Evolutionary conservation across 441 rosid genomes (phyloP), one percentile per base, ranked within the genome.

Genomic region (Biscutella laevigata): DNA sequence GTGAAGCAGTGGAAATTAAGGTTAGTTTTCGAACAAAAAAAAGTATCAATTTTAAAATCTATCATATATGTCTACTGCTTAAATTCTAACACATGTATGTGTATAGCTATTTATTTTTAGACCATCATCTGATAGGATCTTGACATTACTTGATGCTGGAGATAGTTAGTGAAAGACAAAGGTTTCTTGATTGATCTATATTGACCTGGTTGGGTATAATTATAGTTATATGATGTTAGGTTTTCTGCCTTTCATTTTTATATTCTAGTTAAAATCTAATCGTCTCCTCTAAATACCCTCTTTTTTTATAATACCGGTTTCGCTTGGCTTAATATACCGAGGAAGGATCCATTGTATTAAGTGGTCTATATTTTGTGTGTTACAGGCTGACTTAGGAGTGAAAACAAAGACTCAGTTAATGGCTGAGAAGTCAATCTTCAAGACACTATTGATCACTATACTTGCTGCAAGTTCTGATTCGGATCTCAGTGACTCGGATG

Each of bases 351-450:
- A 5, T 46, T 30, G 26, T 14, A 40, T 53, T 60, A 33, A 66
- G 8, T 30, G 28, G 38, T 29, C 15, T 32, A 29, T 49, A 26
- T 42, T 47, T 29, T 33, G 34, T 16, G 54, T 55, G 13, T 69
- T 60, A 68, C 94, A 94, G 99, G 95, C 86, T 44, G 97, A 94
- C 66, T 74, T 90, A 50, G 97, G 99, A 59, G 99, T 94, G 55
- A 94, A 94, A 84, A 94, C 99, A 27, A 94, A 94, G 87, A 87
- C 99, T 49, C 99, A 94, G 68, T 90, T 94, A 63, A 71, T 87
- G 83, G 99, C 99, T 50, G 99, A 94, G 72, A 94, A 90, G 75
- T 89, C 97, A 1, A 95, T 94, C 74, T 90, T 94, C 74, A 94
- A 94, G 86, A 85, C 79, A 66, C 72, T 94, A 33, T 71, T 94